phyloP scores from a whole-genome alignment of 495 filamentous ascomycete genomes.

The Podospora anserina region DNA sequence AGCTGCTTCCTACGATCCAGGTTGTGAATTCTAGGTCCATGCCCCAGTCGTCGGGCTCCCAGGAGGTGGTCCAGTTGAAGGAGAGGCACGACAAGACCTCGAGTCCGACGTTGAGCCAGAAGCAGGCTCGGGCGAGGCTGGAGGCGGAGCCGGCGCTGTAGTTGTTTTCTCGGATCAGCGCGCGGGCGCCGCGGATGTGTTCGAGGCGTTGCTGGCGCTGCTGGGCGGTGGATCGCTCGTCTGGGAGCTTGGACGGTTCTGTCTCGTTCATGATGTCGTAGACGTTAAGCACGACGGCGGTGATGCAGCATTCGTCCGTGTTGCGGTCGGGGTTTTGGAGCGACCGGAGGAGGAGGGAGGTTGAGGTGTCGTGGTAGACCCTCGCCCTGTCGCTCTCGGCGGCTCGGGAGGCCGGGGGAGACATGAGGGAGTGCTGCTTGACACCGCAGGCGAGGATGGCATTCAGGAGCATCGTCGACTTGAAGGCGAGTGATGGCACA shows the following conservation, averaged over 20 bases:
- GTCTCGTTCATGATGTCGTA: slow-evolving; percentile 85
- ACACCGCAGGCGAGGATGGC: slow-evolving; percentile 88
- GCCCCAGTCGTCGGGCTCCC: slow-evolving; percentile 91
- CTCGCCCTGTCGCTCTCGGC: slow-evolving; percentile 74
- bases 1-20: slow-evolving; percentile 17
- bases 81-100: slow-evolving; percentile 84
- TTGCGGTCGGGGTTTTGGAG: slow-evolving; percentile 81
- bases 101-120: slow-evolving; percentile 91
- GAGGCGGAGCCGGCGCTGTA: slow-evolving; percentile 74
- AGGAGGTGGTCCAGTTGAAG: slow-evolving; percentile 83
- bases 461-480: slow-evolving; percentile 87
- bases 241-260: neutral
- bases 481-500: slow-evolving; percentile 75
- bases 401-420: slow-evolving; percentile 39
- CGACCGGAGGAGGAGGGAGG: slow-evolving; percentile 64
- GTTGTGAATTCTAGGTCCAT: slow-evolving; percentile 73
- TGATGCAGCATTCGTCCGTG: slow-evolving; percentile 81
- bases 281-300: slow-evolving; percentile 82
- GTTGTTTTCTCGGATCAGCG: slow-evolving; percentile 83
- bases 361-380: slow-evolving; percentile 80
- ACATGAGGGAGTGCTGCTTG: slow-evolving; percentile 69
- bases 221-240: neutral
- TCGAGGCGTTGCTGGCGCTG: slow-evolving; percentile 72
- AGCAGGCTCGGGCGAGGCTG: slow-evolving; percentile 84
- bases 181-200: slow-evolving; percentile 82